Percentiles rank a stretch among this genome's conserved stretches.
These are phyloP conservation scores for Tephrocybe sp. DNA, from an alignment of 768 basidiomycete genomes.

Conservation along the genomic window DNA sequence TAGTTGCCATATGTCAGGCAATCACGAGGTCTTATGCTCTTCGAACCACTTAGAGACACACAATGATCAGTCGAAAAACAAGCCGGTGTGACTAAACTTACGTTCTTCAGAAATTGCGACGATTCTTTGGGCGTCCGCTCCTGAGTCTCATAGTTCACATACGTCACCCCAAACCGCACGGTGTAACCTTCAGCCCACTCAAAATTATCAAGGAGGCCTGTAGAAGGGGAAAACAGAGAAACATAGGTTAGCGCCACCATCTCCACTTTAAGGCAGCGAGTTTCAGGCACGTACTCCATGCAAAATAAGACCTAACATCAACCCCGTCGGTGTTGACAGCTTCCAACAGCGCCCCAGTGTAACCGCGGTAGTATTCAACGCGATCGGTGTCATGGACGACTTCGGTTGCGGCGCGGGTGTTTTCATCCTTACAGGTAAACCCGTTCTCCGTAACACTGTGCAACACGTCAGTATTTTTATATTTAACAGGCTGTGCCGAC, in stretches of 20 bases:
- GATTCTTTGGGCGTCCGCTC: constrained; percentile 63
- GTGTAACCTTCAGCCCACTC: constrained; percentile 72
- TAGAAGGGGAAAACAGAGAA: constrained; percentile 5
- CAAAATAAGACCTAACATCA: constrained; percentile 57
- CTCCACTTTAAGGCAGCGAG: not conserved
- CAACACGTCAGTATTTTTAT: not conserved
- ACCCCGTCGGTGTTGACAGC: constrained; percentile 58
- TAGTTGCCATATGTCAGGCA: too few relatives aligned
- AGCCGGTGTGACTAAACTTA: constrained; percentile 8
- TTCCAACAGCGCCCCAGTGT: constrained; percentile 47
- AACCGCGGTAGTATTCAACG: constrained; percentile 59
- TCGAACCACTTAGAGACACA: constrained; percentile 18
- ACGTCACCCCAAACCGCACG: constrained; percentile 67
- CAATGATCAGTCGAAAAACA: not conserved
- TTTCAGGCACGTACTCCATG: constrained; percentile 51
- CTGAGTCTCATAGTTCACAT: constrained; percentile 65
- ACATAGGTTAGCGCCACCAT: not conserved
- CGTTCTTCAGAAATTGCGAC: constrained; percentile 45
- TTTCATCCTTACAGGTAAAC: constrained; percentile 62
- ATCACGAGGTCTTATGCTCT: not conserved
- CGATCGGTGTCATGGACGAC: constrained; percentile 58
- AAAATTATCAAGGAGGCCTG: constrained; percentile 66
- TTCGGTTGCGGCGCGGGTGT: constrained; percentile 39
- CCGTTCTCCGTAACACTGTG: constrained; percentile 70
- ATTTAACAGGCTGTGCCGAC: too few relatives aligned